Conservation (phyloP, 345 rosid species). For the Passiflora organensis region DNA sequence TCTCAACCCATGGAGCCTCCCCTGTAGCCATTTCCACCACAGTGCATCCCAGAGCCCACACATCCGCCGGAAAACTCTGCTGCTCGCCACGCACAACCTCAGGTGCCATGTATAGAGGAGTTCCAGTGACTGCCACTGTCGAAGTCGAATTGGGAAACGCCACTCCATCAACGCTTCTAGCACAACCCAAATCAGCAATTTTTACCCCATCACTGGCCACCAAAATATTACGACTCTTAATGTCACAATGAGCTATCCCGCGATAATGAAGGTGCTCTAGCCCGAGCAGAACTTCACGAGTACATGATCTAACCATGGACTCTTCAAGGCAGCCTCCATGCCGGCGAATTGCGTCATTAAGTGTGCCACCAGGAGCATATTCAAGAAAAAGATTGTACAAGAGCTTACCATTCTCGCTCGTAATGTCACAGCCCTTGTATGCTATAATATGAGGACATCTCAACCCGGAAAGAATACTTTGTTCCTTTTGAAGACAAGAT, state of each 20-base stretch:
- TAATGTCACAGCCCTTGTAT: constrained; percentile 55
- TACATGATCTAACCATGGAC: constrained; percentile 29
- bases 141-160: background rate
- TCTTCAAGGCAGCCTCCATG: constrained; percentile 45
- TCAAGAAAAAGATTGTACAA: constrained; percentile 61
- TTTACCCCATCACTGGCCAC: constrained; percentile 33
- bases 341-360: constrained; percentile 34
- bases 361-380: constrained; percentile 57
- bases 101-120: constrained; percentile 64
- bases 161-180: constrained; percentile 25
- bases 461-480: constrained; percentile 29
- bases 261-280: constrained; percentile 46
- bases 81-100: constrained; percentile 58
- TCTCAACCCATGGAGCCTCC: constrained; percentile 32
- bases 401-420: constrained; percentile 43
- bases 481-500: constrained; percentile 36
- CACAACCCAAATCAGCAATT: constrained; percentile 65
- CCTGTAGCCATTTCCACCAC: constrained; percentile 58
- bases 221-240: constrained; percentile 52
- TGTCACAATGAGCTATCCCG: constrained; percentile 73
- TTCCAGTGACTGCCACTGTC: constrained; percentile 26
- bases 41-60: constrained; percentile 65
- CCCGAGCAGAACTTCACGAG: constrained; percentile 46
- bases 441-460: constrained; percentile 54
- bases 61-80: constrained; percentile 47